Base-by-base conservation (phyloP, 2,329 filamentous ascomycete species). In the Fusarium papillatum region DNA sequence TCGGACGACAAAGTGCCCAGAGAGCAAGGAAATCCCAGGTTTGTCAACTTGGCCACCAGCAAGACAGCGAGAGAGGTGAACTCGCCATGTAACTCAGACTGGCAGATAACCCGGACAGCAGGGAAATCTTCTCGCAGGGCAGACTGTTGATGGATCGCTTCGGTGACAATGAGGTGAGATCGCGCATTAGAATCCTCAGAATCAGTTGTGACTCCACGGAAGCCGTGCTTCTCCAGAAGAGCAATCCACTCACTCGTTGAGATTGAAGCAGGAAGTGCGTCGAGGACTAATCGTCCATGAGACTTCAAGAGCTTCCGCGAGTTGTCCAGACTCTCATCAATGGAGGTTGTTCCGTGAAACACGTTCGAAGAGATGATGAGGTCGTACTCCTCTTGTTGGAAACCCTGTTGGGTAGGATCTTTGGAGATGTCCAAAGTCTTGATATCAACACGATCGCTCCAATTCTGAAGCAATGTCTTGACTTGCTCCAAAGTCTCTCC, bases 241-340 rank as follows among this genome's bases (percentile, higher is more conserved):
- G 29, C 39, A 53, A 22, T n/a, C 64, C 60, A 71, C 13, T 66
- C 68, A 6, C 26, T 26, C 14, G 46, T 48, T 29, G 57, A 34
- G 2, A n/a, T 36, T 31, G 31, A 10, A 50, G 10, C 7, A 22
- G 41, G 50, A 14, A 13, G 43, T 22, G 26, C 41, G 13, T 19
- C 24, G 6, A 75, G 64, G 13, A 73, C 22, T 6, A 75, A 50
- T 38, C 67, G 26, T 19, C 72, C 70, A 13, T 16, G 5, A 8
- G 70, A n/a, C 26, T 59, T 68, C 62, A 75, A 29, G 5, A 75
- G 59, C 57, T 69, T 73, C 4, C 68, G 64, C 7, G 36, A 53
- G 50, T 75, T 68, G 13, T 41, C 38, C 10, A 75, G 7, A n/a
- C 34, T 60, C 22, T 68, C 60, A 19, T 69, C 64, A 7, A 64